Evolutionary conservation across 345 rosid species (phyloP), one percentile per base, ranked within the genome.

Genomic region (Euphorbia lathyris): DNA sequence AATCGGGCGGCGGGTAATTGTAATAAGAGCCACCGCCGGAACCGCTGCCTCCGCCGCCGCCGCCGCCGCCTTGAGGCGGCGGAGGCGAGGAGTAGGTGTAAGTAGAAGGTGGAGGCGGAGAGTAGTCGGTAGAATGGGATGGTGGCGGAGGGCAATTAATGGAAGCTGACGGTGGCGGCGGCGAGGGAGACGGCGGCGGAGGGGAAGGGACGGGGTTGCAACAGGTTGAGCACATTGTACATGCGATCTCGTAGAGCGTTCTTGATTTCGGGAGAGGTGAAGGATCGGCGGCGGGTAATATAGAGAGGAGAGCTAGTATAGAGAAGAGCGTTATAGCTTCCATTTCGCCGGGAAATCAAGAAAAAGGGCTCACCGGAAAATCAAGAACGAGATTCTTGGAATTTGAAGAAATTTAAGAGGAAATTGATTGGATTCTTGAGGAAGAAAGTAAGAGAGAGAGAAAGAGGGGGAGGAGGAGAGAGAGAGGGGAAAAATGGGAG

Each of bases 141-240:
- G 86, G 91, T 10, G 98, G 96, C 0, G 97, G 90, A 11, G 90
- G 91, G 82, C 86, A 84, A 27, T 59, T 72, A 34, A 76, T 4
- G 12, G 80, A 85, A 0, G 90, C 79, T 0, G 86, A 29, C 0
- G 77, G 57, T 0, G 63, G 47, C 0, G 76, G 75, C 1, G 72
- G 74, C 0, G 87, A 79, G 0, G 87, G 59, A 9, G 85, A 83
- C 72, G 80, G 68, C 2, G 72, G 72, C 4, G 73, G 60, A 7
- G 74, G 65, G 1, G 69, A 1, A 8, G 67, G 72, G 7, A 12
- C 88, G 9, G 93, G 96, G 76, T 83, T 86, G 36, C 86, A 87
- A 23, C 98, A 91, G 5, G 88, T 74, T 10, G 95, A 42, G 84
- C 98, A 94, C 97, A 90, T 86, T 74, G 97, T 88, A 82, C 97